Evolutionary conservation across 192 early-diverging fungal species (phyloP).

Genomic region (Pilaira anomala): DNA sequence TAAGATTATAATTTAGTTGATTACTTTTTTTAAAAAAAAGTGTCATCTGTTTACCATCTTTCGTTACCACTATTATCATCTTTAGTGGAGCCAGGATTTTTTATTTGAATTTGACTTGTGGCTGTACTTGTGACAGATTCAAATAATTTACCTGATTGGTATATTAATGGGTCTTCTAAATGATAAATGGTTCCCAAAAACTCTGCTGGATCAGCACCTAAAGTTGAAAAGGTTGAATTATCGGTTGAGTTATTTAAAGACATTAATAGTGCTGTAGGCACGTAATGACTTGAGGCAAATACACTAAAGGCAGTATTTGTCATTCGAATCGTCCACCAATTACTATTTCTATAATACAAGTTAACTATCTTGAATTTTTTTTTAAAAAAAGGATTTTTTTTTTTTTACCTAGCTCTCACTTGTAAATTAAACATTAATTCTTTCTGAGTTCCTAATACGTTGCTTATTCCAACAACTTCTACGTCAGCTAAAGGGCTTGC

Average conservation of each 20-base stretch:
- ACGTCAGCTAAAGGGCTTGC: constrained; percentile 23
- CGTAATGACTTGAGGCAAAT: constrained; percentile 55
- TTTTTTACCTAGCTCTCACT: constrained; percentile 41
- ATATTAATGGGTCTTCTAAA: constrained; percentile 32
- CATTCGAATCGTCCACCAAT: constrained; percentile 55
- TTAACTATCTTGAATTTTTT: not conserved
- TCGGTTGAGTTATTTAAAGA: not conserved
- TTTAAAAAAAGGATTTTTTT: not conserved
- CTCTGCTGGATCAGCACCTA: constrained; percentile 28
- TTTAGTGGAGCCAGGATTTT: constrained; percentile 28
- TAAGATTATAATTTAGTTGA: not conserved
- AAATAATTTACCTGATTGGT: constrained; percentile 27
- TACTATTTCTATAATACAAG: constrained; percentile 39
- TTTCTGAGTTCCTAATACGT: constrained; percentile 63
- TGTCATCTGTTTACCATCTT: constrained; percentile 23
- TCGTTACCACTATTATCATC: constrained; percentile 35
- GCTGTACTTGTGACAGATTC: constrained; percentile 16
- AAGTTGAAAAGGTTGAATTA: not conserved
- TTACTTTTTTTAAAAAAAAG: not conserved
- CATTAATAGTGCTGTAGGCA: constrained; percentile 14
- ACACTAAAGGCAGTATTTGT: constrained; percentile 55
- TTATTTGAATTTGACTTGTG: constrained; percentile 34
- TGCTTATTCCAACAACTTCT: constrained; percentile 41
- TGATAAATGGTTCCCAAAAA: constrained; percentile 37
- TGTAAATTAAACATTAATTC: constrained; percentile 65